phyloP scores from a whole-genome alignment of 371 early-diverging fungal genomes.

The Mortierella sp. region DNA sequence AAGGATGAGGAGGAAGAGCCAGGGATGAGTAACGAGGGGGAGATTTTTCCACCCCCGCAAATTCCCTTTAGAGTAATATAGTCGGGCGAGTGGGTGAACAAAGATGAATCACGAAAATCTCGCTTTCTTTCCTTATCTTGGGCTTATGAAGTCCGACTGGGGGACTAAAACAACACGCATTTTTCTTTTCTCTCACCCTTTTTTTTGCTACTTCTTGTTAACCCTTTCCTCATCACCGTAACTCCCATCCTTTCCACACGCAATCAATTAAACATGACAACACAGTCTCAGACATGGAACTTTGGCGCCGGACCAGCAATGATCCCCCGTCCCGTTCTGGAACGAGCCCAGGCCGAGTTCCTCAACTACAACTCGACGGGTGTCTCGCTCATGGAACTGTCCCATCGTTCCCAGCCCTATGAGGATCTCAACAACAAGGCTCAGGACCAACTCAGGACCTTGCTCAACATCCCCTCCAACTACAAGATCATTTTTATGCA shows the following conservation, averaged over 20 bases:
- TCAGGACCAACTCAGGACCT: constrained; percentile 71
- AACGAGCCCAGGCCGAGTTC: constrained; percentile 83
- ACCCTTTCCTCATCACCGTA: neutral
- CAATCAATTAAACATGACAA: neutral
- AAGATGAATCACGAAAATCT: constrained; percentile 39
- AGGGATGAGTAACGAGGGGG: neutral
- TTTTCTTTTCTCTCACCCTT: neutral
- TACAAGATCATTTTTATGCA: constrained; percentile 94
- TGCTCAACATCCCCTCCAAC: constrained; percentile 87
- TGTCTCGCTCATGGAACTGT: constrained; percentile 94
- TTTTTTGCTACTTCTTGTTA: constrained; percentile 2
- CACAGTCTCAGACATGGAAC: constrained; percentile 64
- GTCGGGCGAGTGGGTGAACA: too few species aligned
- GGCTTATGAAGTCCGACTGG: too few species aligned
- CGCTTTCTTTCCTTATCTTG: constrained; percentile 1
- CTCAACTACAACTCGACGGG: constrained; percentile 82
- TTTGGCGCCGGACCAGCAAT: constrained; percentile 96
- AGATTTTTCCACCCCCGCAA: constrained; percentile 20
- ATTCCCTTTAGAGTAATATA: constrained; percentile 15
- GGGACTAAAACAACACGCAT: too few species aligned
- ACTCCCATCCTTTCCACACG: neutral
- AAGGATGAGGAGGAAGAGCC: neutral
- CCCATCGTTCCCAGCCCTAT: constrained; percentile 91
- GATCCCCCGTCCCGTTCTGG: constrained; percentile 85
- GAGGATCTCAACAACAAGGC: constrained; percentile 79